Evolutionary conservation across 805 yeast genomes (phyloP), one percentile per base, ranked within the genome.

Genomic region (Vanderwaltozyma yarrowii): DNA sequence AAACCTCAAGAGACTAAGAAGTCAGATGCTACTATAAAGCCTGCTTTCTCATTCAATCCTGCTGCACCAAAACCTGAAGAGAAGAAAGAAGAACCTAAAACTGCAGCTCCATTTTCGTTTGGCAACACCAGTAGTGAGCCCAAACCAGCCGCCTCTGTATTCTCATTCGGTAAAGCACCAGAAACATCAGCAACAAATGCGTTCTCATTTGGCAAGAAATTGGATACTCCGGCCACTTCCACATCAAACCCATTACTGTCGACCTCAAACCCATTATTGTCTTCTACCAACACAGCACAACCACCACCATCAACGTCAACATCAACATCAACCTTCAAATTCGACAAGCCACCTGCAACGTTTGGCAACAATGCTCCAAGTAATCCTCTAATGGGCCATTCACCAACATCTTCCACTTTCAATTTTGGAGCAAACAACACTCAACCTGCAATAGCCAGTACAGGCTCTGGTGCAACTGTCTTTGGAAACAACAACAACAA

Each of bases 1-100:
- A 8, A n/a, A n/a, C n/a, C n/a, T n/a, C n/a, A n/a, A n/a, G n/a
- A n/a, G n/a, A n/a, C n/a, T n/a, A n/a, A n/a, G n/a, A n/a, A 21
- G 9, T 9, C 23, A 21, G 23, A 7, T 21, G 23, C 9, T 21
- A 21, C 23, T 21, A 21, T 21, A 9, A 21, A 21, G 9, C 23
- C 23, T 18, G 15, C 33, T 3, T 35, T 35, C 23, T 19, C 15
- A n/a, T 58, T 58, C 31, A 56, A 56, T 38, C 52, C 52, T 31
- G 32, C 55, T n/a, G n/a, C n/a, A n/a, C 23, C 6, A 11, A 50
- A 51, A 27, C 36, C 45, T n/a, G 42, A 12, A 6, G 27, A 19
- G 16, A 23, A 29, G 5, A 28, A 34, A 12, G 27, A n/a, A 23
- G 9, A 36, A 2, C 31, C 28, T n/a, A 36, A 18, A 16, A 37